These are phyloP conservation scores for Glomus cerebriforme DNA, from an alignment of 192 early-diverging fungal genomes.

Conservation along the genomic window DNA sequence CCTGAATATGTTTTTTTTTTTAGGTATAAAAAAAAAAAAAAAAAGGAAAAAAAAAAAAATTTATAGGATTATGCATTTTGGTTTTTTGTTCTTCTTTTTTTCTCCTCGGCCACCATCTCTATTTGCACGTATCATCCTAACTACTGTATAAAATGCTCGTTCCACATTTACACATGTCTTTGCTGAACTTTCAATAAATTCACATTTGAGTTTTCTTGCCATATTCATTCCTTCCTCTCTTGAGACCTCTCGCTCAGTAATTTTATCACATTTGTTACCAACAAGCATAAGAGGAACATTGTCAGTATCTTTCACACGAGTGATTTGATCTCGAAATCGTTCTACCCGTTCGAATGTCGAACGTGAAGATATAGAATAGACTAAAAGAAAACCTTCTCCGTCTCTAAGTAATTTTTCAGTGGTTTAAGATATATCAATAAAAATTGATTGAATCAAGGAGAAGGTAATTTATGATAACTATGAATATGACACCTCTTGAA, in stretches of 20 bases:
- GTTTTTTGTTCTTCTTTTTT: constrained; percentile 1
- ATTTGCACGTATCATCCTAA: constrained; percentile 74
- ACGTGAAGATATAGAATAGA: constrained; percentile 88
- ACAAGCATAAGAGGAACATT: constrained; percentile 87
- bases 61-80: constrained; percentile 5
- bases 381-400: constrained; percentile 89
- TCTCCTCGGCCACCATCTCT: constrained; percentile 43
- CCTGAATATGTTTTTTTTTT: background rate
- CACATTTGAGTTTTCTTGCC: constrained; percentile 73
- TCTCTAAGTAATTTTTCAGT: constrained; percentile 39
- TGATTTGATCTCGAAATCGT: constrained; percentile 84
- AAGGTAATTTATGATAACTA: background rate
- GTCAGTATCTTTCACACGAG: constrained; percentile 89
- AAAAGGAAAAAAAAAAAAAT: background rate
- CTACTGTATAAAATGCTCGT: constrained; percentile 80
- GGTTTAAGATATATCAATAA: background rate
- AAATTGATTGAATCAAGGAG: background rate
- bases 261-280: constrained; percentile 93
- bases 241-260: constrained; percentile 81
- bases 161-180: constrained; percentile 94
- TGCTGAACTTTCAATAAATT: constrained; percentile 89
- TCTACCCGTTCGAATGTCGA: constrained; percentile 88
- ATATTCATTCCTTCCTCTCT: constrained; percentile 80
- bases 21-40: background rate
- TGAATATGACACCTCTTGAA: background rate